These are phyloP conservation scores for Sanguinoderma infundibulare DNA, from an alignment of 1,284 basidiomycete genomes.

Conservation along the genomic window DNA sequence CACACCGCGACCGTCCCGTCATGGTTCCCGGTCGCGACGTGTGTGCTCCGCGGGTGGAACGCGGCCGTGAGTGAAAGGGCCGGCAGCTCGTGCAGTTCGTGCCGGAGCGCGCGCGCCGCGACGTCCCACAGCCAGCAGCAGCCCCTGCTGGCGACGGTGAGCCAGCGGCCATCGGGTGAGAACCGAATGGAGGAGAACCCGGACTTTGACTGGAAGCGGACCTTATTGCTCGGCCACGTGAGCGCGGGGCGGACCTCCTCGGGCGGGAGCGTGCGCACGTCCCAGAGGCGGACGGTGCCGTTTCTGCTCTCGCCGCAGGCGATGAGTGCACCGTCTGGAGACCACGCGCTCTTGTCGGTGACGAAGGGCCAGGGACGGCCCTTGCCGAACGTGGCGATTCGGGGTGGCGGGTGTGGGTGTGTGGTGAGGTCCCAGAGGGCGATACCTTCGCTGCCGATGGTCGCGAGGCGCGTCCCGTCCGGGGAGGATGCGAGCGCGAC, in stretches of 20 bases:
- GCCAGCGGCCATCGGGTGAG: not conserved
- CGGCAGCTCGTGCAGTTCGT: not conserved
- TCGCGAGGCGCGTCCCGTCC: slow-evolving; percentile 23
- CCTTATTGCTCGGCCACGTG: slow-evolving; percentile 15
- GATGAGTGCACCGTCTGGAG: slow-evolving; percentile 21
- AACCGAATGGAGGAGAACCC: not conserved
- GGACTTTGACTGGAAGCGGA: too few species aligned
- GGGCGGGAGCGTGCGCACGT: slow-evolving; percentile 2
- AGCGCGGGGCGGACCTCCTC: slow-evolving; percentile 13
- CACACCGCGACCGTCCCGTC: slow-evolving; percentile 25
- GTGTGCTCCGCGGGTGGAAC: slow-evolving; percentile 29
- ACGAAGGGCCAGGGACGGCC: too few species aligned
- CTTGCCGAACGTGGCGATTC: slow-evolving; percentile 16
- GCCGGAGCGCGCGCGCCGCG: not conserved
- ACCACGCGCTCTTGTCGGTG: slow-evolving; percentile 24
- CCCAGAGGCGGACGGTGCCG: slow-evolving; percentile 22
- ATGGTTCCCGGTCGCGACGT: slow-evolving; percentile 28
- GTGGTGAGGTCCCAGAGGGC: slow-evolving; percentile 22
- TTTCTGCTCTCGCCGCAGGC: slow-evolving; percentile 22
- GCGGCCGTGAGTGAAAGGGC: slow-evolving; percentile 4
- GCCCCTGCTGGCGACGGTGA: not conserved
- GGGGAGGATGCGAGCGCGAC: slow-evolving; percentile 30
- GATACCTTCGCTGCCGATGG: slow-evolving; percentile 22
- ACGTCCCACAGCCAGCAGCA: not conserved
- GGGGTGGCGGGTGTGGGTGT: slow-evolving; percentile 4